A percentile compares a stretch with the other conserved stretches of the same genome.
phyloP scores from a whole-genome alignment of 352 stramenopile genomes.

The Pythium brachiatum region DNA sequence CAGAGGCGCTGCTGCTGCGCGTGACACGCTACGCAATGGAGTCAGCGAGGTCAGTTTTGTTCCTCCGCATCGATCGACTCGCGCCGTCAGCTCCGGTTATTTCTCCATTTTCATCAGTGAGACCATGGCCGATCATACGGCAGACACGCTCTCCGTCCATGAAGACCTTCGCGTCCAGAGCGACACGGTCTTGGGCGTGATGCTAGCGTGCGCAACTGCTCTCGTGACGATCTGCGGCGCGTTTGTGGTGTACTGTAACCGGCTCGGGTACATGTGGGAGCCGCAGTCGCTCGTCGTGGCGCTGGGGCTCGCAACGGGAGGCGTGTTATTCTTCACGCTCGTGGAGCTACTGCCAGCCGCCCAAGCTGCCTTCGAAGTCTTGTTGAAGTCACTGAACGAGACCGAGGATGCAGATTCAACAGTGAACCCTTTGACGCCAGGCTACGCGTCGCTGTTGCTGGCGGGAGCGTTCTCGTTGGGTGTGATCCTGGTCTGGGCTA shows the following conservation, averaged over 20 bases:
- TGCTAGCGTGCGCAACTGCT: constrained; percentile 21
- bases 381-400: neutral
- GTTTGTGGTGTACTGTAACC: constrained; percentile 26
- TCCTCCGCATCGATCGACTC: neutral
- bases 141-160: neutral
- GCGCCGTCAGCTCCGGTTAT: neutral
- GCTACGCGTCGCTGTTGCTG: constrained; percentile 21
- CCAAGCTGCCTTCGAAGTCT: constrained; percentile 10
- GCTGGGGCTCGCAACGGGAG: constrained; percentile 23
- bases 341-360: constrained; percentile 22
- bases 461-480: constrained; percentile 18
- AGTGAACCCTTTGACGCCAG: neutral
- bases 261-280: constrained; percentile 25
- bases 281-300: constrained; percentile 22
- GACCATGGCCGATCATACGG: neutral
- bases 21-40: neutral
- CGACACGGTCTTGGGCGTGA: constrained; percentile 20
- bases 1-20: neutral
- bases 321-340: constrained; percentile 26
- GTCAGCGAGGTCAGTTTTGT: neutral
- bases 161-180: constrained; percentile 7
- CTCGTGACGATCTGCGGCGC: constrained; percentile 21
- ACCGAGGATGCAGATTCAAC: neutral
- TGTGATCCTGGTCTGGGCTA: constrained; percentile 18
- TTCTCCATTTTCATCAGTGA: neutral